A percentile compares a stretch with the other conserved stretches of the same genome.
These are phyloP conservation scores for Aspergillus viridinutans DNA, from an alignment of 2,329 filamentous ascomycete species.

Conservation along the genomic window DNA sequence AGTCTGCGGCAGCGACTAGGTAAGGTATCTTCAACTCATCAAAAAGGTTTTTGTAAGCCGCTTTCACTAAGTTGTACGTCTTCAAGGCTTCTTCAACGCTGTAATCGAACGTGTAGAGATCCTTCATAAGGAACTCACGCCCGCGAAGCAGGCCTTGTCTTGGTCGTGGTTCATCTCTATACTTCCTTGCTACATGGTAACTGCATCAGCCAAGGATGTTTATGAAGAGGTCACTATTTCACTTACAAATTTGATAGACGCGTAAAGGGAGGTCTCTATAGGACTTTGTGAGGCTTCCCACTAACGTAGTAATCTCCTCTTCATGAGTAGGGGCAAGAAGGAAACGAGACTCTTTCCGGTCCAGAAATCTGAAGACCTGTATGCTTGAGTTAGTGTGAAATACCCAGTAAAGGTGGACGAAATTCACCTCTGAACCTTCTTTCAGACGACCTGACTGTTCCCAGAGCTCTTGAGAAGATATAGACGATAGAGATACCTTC, in stretches of 20 bases:
- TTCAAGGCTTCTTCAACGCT: constrained; percentile 63
- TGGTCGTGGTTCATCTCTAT: constrained; percentile 85
- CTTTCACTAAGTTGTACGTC: constrained; percentile 72
- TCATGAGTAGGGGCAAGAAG: constrained; percentile 91
- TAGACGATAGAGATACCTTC: constrained; percentile 74
- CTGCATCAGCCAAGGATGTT: not conserved
- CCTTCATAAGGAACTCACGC: constrained; percentile 96
- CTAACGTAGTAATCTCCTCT: constrained; percentile 86
- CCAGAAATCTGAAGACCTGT: constrained; percentile 73
- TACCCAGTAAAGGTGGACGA: constrained; percentile 16
- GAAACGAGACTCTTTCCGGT: constrained; percentile 70
- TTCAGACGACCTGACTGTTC: constrained; percentile 74
- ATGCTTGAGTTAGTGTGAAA: not conserved
- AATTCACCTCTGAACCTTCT: constrained; percentile 65
- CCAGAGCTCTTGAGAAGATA: constrained; percentile 85
- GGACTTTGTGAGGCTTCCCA: constrained; percentile 68
- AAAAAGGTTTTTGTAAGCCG: constrained; percentile 73
- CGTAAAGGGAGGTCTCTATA: constrained; percentile 83
- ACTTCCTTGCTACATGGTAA: constrained; percentile 67
- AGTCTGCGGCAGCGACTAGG: constrained; percentile 81
- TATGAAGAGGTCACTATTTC: not conserved
- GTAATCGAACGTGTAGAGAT: constrained; percentile 90
- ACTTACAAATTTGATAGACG: constrained; percentile 80
- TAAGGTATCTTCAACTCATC: constrained; percentile 78
- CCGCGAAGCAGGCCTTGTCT: constrained; percentile 82